Evolutionary conservation across 2,329 filamentous ascomycete genomes (phyloP), one percentile per base, ranked within the genome.

Genomic region (Penicillium olsonii): DNA sequence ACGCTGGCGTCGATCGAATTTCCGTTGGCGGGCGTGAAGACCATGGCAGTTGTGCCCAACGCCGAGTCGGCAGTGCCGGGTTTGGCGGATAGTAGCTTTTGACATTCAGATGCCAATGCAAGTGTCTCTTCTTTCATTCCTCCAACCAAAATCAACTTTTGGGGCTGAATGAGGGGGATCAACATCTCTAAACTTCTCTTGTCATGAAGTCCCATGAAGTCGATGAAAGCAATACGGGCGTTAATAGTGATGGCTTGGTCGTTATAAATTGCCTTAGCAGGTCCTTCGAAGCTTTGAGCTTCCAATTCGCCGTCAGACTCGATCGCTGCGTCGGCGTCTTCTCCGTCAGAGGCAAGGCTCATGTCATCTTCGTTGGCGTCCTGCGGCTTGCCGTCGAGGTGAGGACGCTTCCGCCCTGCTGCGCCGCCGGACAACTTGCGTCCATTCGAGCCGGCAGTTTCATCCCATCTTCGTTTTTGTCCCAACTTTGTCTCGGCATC

Each of bases 401-500:
- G 82, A 10, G 82, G 77, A 20, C 87, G 82, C 67, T 89, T 92
- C 59, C 78, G 82, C 19, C 73, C 52, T 24, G 22, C 22, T 17
- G 54, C 63, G 10, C 77, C 77, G 37, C 74, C 72, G 15, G 74
- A 71, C 31, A 59, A 42, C 41, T 63, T 65, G 33, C 64, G 67
- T 46, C 67, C 69, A 37, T 68, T 68, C 9, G 75, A 64, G 2
- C 75, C 78, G 18, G 38, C 24, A 4, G 83, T 74, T 52, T 95
- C 90, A 57, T 92, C 89, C 90, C 92, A 97, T 70, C 90, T 95
- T 53, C 94, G 84, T 73, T 99, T 99, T 75, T 92, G 92, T 15
- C 92, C 94, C 17, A 96, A 80, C 38, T 82, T 82, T 43, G 83
- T 83, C 56, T 87, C 77, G 50, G 79, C 78, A 12, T 76, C 76